Conservation (phyloP, 2,329 filamentous ascomycete species). For the Chalaropsis thielavioides region DNA sequence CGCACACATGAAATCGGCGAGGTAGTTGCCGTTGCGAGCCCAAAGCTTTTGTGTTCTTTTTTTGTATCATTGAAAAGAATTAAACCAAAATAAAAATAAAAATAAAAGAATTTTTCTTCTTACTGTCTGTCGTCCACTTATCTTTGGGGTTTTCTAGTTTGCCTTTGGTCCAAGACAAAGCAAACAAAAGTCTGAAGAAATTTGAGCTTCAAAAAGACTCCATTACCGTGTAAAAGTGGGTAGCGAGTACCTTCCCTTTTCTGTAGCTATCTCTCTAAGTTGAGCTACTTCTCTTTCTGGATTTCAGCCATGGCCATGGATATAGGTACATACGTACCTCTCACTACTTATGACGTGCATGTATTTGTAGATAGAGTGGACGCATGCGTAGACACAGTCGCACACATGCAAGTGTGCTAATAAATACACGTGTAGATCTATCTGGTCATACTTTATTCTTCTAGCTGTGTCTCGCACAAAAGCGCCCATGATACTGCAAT, state of each 20-base stretch:
- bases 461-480: neutral
- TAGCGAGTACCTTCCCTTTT: no score
- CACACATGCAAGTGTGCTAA: neutral
- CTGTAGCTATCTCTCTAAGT: no score
- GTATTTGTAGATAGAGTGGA: neutral
- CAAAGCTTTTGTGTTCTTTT: neutral
- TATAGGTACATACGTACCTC: neutral
- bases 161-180: no score
- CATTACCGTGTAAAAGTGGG: no score
- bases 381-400: neutral
- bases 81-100: neutral
- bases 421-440: neutral
- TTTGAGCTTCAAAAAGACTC: no score
- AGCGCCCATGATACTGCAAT: neutral
- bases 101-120: neutral
- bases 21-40: conserved; percentile 5
- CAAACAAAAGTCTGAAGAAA: no score
- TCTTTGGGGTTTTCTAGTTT: no score
- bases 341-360: neutral
- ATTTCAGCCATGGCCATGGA: no score
- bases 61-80: neutral
- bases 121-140: no score
- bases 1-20: neutral
- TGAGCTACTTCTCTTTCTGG: no score
- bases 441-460: neutral